Base-by-base conservation (phyloP, 306 rosid species). In the Prunus mira region DNA sequence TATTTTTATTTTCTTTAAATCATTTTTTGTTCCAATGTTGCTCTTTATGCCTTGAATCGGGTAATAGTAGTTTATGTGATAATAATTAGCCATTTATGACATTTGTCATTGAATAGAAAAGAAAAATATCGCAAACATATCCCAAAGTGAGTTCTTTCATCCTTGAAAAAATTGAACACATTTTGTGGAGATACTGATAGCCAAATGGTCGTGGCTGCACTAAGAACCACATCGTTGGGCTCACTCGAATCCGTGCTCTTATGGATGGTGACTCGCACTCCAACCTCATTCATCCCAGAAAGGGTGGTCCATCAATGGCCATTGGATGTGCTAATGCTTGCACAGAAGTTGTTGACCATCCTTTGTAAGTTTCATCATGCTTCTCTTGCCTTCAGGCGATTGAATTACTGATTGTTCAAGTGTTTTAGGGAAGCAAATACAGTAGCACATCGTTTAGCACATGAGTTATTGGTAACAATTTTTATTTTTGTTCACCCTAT, bases 351-450 rank as follows among this genome's bases (percentile, higher is more conserved):
- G 63, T 82, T 86, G 3, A 95, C 89, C 98, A 95, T 92, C 77
- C 96, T 86, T 78, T 92, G 98, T 95, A 24, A 95, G 96, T 58
- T 88, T 95, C 97, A 94, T 95, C 96, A 95, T 82, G 89, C 98
- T 92, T 66, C 88, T 86, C 82, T 89, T 95, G 46, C 98, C 98
- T 22, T 90, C 96, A 6, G 91, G 78, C 0, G 95, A 90, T 9
- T 97, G 97, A 80, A 95, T 90, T 58, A 90, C 98, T 95, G 75
- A 67, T 72, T 75, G 76, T 25, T 52, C 4, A 41, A 45, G 30
- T 28, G 30, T 28, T 3, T 28, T 28, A 28, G 30, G 30, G 30
- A 28, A 28, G 30, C 30, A 28, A 28, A 28, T 28, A 3, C 4
- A 28, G 30, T 28, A 28, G 30, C 30, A 28, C 30, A 28, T 28